Percentiles rank a stretch among this genome's conserved stretches.
These are phyloP conservation scores for Colletotrichum sp. DNA, from an alignment of 2,329 filamentous ascomycete genomes.

Conservation along the genomic window DNA sequence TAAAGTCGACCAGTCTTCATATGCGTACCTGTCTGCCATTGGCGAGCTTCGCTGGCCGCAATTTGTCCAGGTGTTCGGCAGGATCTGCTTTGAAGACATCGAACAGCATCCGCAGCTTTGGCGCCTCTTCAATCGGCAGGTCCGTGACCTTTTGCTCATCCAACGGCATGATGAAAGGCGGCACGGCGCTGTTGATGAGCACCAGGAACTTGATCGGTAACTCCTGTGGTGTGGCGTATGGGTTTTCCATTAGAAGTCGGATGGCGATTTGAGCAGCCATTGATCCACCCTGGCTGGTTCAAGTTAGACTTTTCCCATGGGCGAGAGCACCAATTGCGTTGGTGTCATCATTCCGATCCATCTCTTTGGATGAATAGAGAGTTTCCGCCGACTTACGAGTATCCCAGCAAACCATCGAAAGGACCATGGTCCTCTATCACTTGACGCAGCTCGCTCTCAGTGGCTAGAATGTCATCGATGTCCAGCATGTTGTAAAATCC, in stretches of 20 bases:
- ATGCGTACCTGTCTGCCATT: background rate
- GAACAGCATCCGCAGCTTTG: background rate
- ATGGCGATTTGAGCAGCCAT: background rate
- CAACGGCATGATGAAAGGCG: background rate
- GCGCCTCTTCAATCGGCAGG: background rate
- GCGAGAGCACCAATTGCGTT: background rate
- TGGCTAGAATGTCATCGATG: background rate
- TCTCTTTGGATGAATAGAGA: background rate
- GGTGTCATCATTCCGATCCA: background rate
- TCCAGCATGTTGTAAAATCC: constrained; percentile 2
- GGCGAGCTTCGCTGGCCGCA: background rate
- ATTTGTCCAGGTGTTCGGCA: background rate
- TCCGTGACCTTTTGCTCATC: background rate
- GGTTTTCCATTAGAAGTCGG: background rate
- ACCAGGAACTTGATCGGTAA: background rate
- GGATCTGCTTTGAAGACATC: background rate
- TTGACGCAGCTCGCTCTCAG: background rate
- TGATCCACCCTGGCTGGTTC: background rate
- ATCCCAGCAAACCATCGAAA: background rate
- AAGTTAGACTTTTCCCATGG: background rate
- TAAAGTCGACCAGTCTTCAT: background rate
- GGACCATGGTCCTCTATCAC: background rate
- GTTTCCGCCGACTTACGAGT: background rate
- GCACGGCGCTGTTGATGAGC: constrained; percentile 1
- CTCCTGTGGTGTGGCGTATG: background rate